These are phyloP conservation scores for Acanthamoeba rhysodes DNA, from an alignment of 208 protist genomes.

Conservation along the genomic window DNA sequence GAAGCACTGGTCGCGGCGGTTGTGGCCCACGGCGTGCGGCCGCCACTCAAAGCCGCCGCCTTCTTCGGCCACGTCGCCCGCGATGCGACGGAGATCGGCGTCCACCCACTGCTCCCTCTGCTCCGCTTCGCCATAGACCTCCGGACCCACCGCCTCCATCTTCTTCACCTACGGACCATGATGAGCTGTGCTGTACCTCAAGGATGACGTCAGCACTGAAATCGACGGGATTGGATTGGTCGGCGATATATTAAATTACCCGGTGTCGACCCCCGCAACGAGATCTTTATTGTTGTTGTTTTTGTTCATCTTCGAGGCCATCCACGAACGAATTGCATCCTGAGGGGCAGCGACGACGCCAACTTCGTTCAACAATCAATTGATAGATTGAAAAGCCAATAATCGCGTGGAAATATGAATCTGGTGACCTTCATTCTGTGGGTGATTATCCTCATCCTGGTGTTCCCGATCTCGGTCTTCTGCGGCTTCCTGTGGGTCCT, in stretches of 20 bases:
- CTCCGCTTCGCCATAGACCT: neutral
- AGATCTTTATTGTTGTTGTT: no score
- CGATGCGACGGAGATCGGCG: conserved; percentile 3
- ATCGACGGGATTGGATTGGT: no score
- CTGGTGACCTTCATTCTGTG: conserved; percentile 59
- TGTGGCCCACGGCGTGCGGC: neutral
- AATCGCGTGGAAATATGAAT: conserved; percentile 69
- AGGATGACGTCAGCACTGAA: no score
- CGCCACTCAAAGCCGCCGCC: neutral
- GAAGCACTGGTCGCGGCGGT: conserved; percentile 18
- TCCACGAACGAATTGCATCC: no score
- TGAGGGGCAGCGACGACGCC: neutral
- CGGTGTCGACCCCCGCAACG: no score
- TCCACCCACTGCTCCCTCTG: neutral
- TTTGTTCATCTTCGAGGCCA: no score
- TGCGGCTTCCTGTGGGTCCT: conserved; percentile 67
- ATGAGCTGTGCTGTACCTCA: no score
- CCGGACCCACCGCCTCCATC: no score
- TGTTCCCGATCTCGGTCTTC: conserved; percentile 61
- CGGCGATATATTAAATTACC: no score
- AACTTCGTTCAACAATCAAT: neutral
- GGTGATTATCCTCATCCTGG: conserved; percentile 58
- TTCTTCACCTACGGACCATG: no score
- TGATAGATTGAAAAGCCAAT: no score
- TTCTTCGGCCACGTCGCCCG: neutral